Evolutionary conservation across 805 yeast genomes (phyloP), one percentile per base, ranked within the genome.

Genomic region (Metschnikowia chrysomelidarum): DNA sequence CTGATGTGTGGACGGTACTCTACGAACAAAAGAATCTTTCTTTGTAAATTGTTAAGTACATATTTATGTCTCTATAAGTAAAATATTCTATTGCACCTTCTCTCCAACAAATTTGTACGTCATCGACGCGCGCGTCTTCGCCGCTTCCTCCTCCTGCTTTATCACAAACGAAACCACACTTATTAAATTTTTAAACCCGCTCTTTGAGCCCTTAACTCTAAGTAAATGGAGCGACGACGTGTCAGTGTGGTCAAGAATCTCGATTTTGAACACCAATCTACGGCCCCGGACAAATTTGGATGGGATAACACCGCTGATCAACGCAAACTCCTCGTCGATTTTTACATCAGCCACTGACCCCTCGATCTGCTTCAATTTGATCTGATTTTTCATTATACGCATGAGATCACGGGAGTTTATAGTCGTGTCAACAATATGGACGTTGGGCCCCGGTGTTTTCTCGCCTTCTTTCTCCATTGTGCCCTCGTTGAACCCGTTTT

Each of bases 221-320:
- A 56, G 56, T 30, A 75, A 50, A 39, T 63, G 67, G 33, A 74
- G 62, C 12, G 70, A 61, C 14, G 71, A 59, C 18, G 63, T 46
- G 36, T 61, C 57, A 7, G 54, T 51, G 29, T 64, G 59, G 34
- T 62, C 69, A 19, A 64, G 57, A 21, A 72, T 60, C 34, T 56
- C 65, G 16, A 75, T 69, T 46, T 62, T 64, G 45, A 75, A 75
- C 44, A 60, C 66, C 46, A 75, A 56, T 38, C 71, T 72, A 38
- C 73, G 60, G 9, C 75, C 73, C 14, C 40, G 27, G 2, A 75
- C 67, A 46, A 56, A 71, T 24, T 62, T 60, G 10, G 71, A 51
- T n/a, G 79, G 77, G 11, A 75, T 64, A 12, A 61, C 56, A 2
- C 78, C 78, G 39, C 60, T 62, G 14, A 75, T 64, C 11, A 62